phyloP scores from a whole-genome alignment of 805 yeast species.

The Kodamaea kakaduensis region DNA sequence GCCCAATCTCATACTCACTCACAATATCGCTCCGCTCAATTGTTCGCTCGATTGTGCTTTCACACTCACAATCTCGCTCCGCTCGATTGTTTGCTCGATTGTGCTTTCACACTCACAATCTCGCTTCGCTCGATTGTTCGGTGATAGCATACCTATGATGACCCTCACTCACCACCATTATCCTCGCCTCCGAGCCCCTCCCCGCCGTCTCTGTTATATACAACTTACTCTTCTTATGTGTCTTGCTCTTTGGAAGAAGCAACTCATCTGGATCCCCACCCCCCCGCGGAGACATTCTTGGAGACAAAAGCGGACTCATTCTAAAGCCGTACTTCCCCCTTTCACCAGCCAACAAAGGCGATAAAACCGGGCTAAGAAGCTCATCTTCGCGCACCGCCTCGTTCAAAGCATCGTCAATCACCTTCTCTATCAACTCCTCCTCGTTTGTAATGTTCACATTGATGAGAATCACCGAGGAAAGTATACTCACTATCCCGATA shows the following conservation, averaged over 20 bases:
- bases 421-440: conserved; percentile 42
- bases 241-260: conserved; percentile 4
- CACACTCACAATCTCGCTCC: too few species aligned
- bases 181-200: neutral
- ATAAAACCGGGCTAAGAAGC: conserved; percentile 41
- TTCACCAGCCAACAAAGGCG: conserved; percentile 35
- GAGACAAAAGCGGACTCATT: conserved; percentile 5
- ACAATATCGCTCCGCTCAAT: too few species aligned
- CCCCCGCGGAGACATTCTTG: conserved; percentile 7
- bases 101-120: too few species aligned
- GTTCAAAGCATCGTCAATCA: conserved; percentile 46
- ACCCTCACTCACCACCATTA: conserved; percentile 4
- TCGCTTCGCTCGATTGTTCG: too few species aligned
- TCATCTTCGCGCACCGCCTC: conserved; percentile 47
- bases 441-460: conserved; percentile 42
- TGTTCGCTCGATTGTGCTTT: too few species aligned
- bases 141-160: conserved; percentile 7
- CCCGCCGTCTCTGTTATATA: conserved; percentile 7
- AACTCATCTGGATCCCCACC: conserved; percentile 2
- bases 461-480: conserved; percentile 44
- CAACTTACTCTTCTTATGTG: conserved; percentile 9
- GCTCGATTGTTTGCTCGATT: too few species aligned
- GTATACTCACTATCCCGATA: conserved; percentile 45
- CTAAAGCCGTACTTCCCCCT: conserved; percentile 1
- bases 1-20: too few species aligned